Conservation (phyloP, 768 basidiomycete genomes). For the Tulasnella sp. region DNA sequence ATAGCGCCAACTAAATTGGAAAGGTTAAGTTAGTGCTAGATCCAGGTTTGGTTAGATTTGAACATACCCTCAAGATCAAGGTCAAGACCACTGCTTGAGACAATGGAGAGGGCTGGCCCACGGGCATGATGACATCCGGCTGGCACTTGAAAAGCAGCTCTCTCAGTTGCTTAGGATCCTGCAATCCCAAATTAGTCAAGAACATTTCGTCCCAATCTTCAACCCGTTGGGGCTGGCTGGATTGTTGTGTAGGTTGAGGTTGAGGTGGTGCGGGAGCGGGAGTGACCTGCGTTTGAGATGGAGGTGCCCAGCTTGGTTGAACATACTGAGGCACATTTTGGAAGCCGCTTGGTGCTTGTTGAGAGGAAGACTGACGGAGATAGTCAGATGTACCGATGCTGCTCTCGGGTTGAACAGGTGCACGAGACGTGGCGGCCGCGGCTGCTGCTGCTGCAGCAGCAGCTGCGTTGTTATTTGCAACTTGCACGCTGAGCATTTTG, state of each 20-base stretch:
- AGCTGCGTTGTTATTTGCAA: too few relatives aligned
- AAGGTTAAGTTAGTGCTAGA: slow-evolving; percentile 1
- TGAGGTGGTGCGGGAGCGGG: not conserved
- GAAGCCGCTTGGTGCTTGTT: not conserved
- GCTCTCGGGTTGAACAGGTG: slow-evolving; percentile 32
- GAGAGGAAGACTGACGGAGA: not conserved
- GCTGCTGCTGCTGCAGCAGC: slow-evolving; percentile 7
- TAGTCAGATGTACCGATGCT: slow-evolving; percentile 23
- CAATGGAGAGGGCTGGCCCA: slow-evolving; percentile 45
- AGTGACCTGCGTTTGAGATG: not conserved
- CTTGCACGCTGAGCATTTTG: slow-evolving; percentile 57
- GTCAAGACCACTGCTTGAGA: slow-evolving; percentile 79
- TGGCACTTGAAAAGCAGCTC: slow-evolving; percentile 61
- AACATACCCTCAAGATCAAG: slow-evolving; percentile 63
- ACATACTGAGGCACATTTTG: not conserved
- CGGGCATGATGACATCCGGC: slow-evolving; percentile 68
- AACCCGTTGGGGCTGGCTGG: slow-evolving; percentile 7
- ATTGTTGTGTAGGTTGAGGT: not conserved
- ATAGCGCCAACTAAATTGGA: slow-evolving; percentile 47
- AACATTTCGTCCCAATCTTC: slow-evolving; percentile 83
- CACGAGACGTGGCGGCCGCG: slow-evolving; percentile 22
- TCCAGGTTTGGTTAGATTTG: not conserved
- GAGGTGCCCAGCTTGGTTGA: slow-evolving; percentile 8
- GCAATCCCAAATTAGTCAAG: slow-evolving; percentile 58
- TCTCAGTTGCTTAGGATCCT: slow-evolving; percentile 60